A percentile compares a stretch with the other conserved stretches of the same genome.
These are phyloP conservation scores for Dendrobium chrysotoxum DNA, from an alignment of 106 monocot genomes.

Conservation along the genomic window DNA sequence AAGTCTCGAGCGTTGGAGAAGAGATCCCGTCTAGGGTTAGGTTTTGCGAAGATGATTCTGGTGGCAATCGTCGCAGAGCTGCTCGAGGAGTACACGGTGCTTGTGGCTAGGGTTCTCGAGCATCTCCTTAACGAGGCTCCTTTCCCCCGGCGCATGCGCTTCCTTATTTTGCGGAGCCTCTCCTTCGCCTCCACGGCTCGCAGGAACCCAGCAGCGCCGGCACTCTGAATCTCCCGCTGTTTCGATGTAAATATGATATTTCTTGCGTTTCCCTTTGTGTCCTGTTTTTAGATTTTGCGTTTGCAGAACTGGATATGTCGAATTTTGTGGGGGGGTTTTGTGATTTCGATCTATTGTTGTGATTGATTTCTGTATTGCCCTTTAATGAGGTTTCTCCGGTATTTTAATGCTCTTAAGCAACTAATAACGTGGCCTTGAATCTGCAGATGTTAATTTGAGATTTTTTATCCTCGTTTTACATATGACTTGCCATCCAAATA, in stretches of 20 bases:
- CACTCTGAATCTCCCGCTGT: neutral
- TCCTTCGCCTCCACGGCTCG: slow-evolving; percentile 25
- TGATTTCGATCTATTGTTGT: neutral
- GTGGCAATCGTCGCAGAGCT: slow-evolving; percentile 59
- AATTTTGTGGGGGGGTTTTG: neutral
- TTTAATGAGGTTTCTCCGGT: neutral
- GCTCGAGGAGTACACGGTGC: slow-evolving; percentile 63
- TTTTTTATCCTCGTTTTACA: no score
- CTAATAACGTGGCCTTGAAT: no score
- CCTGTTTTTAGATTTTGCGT: neutral
- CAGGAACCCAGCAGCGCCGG: neutral
- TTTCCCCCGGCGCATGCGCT: slow-evolving; percentile 55
- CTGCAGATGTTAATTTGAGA: no score
- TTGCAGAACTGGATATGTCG: neutral
- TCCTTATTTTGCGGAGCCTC: slow-evolving; percentile 51
- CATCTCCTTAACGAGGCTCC: slow-evolving; percentile 52
- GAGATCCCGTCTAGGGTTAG: neutral
- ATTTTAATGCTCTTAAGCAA: neutral
- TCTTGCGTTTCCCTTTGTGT: neutral
- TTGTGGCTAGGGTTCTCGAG: slow-evolving; percentile 62
- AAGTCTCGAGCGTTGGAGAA: neutral
- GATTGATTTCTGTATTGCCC: neutral
- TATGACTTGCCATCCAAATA: no score
- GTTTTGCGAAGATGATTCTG: slow-evolving; percentile 40
- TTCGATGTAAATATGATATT: neutral